phyloP scores from a whole-genome alignment of 768 basidiomycete genomes.

The Phaffia tasmanica region DNA sequence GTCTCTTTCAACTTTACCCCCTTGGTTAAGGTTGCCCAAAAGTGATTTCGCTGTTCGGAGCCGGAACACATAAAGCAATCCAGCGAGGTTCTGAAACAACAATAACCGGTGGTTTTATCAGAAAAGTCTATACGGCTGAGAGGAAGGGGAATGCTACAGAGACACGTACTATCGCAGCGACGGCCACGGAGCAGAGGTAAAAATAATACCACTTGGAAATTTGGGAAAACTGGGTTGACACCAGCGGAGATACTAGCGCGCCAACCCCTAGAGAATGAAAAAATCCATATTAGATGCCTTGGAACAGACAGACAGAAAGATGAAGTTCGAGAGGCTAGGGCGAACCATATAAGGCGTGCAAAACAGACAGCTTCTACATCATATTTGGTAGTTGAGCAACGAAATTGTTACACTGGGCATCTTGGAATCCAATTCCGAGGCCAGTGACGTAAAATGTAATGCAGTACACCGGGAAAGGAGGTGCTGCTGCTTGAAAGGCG shows the following conservation, averaged over 20 bases:
- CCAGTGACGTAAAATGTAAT: constrained; percentile 43
- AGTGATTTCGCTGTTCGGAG: constrained; percentile 51
- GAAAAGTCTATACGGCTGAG: not conserved
- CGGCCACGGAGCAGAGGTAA: constrained; percentile 56
- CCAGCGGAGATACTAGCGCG: constrained; percentile 18
- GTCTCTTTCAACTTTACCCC: too few species aligned
- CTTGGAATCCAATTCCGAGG: constrained; percentile 39
- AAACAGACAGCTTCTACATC: constrained; percentile 40
- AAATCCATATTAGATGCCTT: not conserved
- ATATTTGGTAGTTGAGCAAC: constrained; percentile 42
- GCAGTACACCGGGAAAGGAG: constrained; percentile 45
- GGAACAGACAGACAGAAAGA: not conserved
- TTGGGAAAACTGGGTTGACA: constrained; percentile 15
- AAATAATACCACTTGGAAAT: constrained; percentile 58
- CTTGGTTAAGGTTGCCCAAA: not conserved
- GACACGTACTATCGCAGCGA: constrained; percentile 45
- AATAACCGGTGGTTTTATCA: too few species aligned
- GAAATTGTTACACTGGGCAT: constrained; percentile 47
- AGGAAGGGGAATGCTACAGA: not conserved
- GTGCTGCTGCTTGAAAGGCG: constrained; percentile 40
- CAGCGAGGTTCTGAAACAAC: constrained; percentile 37
- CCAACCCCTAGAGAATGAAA: not conserved
- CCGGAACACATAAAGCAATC: constrained; percentile 54
- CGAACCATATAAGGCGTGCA: constrained; percentile 44
- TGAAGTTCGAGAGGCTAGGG: constrained; percentile 9